Conservation (phyloP, 176 grass and related monocot genomes). For the Hyparrhenia diplandra region DNA sequence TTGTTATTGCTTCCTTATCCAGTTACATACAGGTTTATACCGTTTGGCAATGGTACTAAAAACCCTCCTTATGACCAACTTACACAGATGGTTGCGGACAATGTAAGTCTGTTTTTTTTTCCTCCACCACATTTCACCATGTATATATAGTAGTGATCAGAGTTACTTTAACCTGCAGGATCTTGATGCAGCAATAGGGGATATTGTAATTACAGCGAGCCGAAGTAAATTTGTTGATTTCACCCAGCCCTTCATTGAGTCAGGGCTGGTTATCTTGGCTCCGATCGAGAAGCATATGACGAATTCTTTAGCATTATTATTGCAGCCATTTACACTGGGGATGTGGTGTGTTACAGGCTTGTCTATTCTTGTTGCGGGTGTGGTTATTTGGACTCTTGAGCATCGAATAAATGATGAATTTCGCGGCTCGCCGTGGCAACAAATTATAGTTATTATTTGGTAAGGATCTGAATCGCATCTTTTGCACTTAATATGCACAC, state of each 20-base stretch:
- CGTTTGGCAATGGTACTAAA: conserved; percentile 64
- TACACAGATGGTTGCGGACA: conserved; percentile 51
- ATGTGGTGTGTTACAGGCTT: conserved; percentile 85
- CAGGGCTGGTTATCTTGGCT: conserved; percentile 82
- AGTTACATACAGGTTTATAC: conserved; percentile 69
- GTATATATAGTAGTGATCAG: conserved; percentile 2
- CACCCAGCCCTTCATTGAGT: conserved; percentile 83
- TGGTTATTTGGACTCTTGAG: conserved; percentile 88
- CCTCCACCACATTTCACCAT: conserved; percentile 8
- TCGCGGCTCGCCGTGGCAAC: conserved; percentile 56
- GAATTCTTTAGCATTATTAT: conserved; percentile 86
- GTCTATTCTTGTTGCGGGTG: conserved; percentile 75
- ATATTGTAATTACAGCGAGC: conserved; percentile 74
- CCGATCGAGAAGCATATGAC: conserved; percentile 63
- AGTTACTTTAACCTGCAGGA: conserved; percentile 38
- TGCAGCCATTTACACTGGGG: conserved; percentile 77
- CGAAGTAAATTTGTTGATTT: conserved; percentile 63
- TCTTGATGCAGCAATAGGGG: conserved; percentile 82
- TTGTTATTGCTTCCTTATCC: conserved; percentile 90
- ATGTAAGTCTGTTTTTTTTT: conserved; percentile 54
- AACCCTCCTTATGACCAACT: conserved; percentile 71
- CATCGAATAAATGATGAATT: conserved; percentile 95
- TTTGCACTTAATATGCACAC: background rate
- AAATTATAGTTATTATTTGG: conserved; percentile 79
- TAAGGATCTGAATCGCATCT: conserved; percentile 3